Conservation (phyloP, 2,329 filamentous ascomycete species). For the Ambrosiella xylebori region DNA sequence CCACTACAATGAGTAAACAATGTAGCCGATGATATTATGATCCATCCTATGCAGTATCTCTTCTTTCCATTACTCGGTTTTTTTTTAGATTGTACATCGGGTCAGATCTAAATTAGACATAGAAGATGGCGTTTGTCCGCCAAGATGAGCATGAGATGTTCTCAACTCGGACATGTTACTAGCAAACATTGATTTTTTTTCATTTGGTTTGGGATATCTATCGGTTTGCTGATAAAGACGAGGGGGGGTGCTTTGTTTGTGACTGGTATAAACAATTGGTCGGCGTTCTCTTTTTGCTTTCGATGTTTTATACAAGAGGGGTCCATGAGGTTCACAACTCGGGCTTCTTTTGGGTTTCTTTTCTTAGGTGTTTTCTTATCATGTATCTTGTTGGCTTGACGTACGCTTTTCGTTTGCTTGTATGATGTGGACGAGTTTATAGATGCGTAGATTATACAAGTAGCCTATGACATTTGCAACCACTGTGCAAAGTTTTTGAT, state of each 20-base stretch:
- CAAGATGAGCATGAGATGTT: not conserved
- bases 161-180: not conserved
- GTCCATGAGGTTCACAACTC: not conserved
- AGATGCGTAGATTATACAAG: slow-evolving; percentile 4
- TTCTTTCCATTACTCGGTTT: not conserved
- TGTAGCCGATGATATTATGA: not conserved
- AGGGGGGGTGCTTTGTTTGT: not conserved
- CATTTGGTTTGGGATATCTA: not conserved
- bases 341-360: not conserved
- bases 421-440: slow-evolving; percentile 3
- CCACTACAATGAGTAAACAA: slow-evolving; percentile 65
- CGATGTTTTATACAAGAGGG: not conserved
- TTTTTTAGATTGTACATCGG: not conserved
- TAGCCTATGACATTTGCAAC: not conserved
- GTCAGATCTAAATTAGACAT: slow-evolving; percentile 1
- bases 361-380: not conserved
- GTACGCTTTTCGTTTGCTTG: slow-evolving; percentile 3
- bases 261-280: slow-evolving; percentile 3
- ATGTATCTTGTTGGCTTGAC: not conserved
- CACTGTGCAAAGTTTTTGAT: not conserved
- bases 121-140: not conserved
- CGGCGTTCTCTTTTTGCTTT: slow-evolving; percentile 6
- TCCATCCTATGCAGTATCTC: slow-evolving; percentile 1
- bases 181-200: not conserved
- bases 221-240: not conserved